These are phyloP conservation scores for Pseudonitzschia multistriata DNA, from an alignment of 108 stramenopile species.

Conservation along the genomic window DNA sequence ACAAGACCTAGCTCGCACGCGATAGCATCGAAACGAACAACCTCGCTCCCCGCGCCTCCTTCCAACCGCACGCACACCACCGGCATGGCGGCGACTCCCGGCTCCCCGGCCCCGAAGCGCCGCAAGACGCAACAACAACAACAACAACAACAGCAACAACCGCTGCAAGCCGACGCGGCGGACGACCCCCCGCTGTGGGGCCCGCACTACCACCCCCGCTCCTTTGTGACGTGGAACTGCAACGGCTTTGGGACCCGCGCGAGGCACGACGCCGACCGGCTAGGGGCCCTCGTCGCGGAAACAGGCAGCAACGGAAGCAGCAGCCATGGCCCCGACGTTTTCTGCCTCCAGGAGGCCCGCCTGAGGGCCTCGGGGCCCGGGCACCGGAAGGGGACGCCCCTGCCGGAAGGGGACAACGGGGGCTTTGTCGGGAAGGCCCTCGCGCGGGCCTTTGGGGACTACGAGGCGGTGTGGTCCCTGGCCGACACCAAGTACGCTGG, in stretches of 20 bases:
- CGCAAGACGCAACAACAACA: not conserved
- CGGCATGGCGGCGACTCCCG: too few species aligned
- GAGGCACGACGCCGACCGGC: slow-evolving; percentile 5
- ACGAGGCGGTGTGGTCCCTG: slow-evolving; percentile 29
- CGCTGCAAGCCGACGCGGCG: not conserved
- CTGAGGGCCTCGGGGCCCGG: slow-evolving; percentile 26
- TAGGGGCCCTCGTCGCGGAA: slow-evolving; percentile 6
- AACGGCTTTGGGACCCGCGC: slow-evolving; percentile 26
- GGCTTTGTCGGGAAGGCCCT: slow-evolving; percentile 7
- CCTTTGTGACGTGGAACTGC: slow-evolving; percentile 25
- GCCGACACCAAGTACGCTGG: slow-evolving; percentile 34
- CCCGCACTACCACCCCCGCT: slow-evolving; percentile 2
- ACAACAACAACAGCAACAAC: not conserved
- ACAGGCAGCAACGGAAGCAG: not conserved
- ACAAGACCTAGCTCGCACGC: not conserved
- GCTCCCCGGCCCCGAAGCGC: too few species aligned
- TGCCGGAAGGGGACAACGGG: not conserved
- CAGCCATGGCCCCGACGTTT: too few species aligned
- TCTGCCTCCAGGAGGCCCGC: slow-evolving; percentile 38
- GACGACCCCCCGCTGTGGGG: not conserved
- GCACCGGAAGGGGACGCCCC: slow-evolving; percentile 12
- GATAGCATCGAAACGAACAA: not conserved
- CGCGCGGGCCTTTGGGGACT: slow-evolving; percentile 17
- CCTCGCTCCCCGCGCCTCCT: too few species aligned
- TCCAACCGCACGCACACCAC: too few species aligned